Evolutionary conservation across 371 early-diverging fungal genomes (phyloP), one percentile per base, ranked within the genome.

Genomic region (Syncephalastrum contaminatum): DNA sequence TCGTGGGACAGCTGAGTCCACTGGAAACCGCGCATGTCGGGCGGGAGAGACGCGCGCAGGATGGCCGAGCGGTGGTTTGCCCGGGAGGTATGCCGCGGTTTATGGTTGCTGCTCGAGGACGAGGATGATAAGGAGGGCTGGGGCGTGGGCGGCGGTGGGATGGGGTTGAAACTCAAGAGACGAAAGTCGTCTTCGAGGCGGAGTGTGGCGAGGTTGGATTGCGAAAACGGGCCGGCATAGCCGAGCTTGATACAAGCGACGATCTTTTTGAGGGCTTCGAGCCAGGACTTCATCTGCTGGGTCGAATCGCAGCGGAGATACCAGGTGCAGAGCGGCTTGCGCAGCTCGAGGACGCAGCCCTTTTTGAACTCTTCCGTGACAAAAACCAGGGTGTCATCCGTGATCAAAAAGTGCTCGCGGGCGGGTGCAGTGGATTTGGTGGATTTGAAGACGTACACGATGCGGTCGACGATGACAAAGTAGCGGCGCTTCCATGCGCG

Each of bases 351-450:
- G 15, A 72, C 72, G 49, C 55, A 73, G 0, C 67, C 62, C 36
- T 69, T 72, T 54, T 72, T 69, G 43, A 73, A 77, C 36, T 71
- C 72, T 63, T 77, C 77, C 1, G 73, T 67, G 3, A 73, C 70
- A 59, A 77, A 77, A 1, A 73, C 70, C 55, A 69, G 64, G 2
- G 77, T 77, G 41, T 77, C 73, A 16, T 66, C 63, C 2, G 77
- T 72, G 19, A 77, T 48, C 10, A 64, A 36, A 58, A 77, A 73
- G 20, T 73, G 69, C n/a, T 77, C 77, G 27, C 59, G 67, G 3
- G 64, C 63, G 13, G 72, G 69, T 6, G 42, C 48, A 4, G 70
- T 72, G 12, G 70, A 27, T 54, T 77, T 77, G 25, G 54, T 41
- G 5, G 68, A 59, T 59, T 73, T 77, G 54, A 70, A 77, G 15